Conservation (phyloP, 2,329 filamentous ascomycete genomes). For the Aspergillus tanneri region DNA sequence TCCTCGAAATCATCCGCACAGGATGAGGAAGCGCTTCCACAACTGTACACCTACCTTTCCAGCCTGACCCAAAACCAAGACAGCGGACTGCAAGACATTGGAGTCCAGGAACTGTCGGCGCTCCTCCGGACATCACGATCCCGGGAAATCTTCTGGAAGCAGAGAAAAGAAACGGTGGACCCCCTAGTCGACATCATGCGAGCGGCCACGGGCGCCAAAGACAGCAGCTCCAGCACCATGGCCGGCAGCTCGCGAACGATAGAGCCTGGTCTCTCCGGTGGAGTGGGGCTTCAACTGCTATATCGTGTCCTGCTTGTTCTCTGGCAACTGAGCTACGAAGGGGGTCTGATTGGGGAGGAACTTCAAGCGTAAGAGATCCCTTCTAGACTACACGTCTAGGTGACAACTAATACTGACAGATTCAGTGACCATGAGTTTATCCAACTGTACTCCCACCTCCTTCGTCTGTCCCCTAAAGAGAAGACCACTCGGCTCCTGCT, state of each 20-base stretch:
- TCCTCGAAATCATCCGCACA: slow-evolving; percentile 60
- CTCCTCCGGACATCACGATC: slow-evolving; percentile 73
- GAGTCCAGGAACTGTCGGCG: slow-evolving; percentile 85
- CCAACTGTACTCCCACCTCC: slow-evolving; percentile 84
- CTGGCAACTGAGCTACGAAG: slow-evolving; percentile 96
- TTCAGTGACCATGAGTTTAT: slow-evolving; percentile 87
- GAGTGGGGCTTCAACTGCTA: slow-evolving; percentile 85
- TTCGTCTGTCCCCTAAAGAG: slow-evolving; percentile 92
- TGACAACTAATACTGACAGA: slow-evolving; percentile 9
- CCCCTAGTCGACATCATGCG: slow-evolving; percentile 79
- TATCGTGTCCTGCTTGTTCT: slow-evolving; percentile 92
- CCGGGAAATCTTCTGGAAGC: slow-evolving; percentile 84
- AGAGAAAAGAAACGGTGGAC: slow-evolving; percentile 77
- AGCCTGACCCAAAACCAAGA: slow-evolving; percentile 81
- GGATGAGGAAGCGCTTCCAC: slow-evolving; percentile 73
- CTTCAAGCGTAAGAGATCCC: slow-evolving; percentile 57
- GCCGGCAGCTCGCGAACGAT: slow-evolving; percentile 64
- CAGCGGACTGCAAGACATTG: slow-evolving; percentile 90
- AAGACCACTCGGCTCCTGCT: slow-evolving; percentile 93
- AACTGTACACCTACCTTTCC: slow-evolving; percentile 83
- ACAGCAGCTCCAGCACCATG: slow-evolving; percentile 61
- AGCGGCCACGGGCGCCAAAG: slow-evolving; percentile 71
- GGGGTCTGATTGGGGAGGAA: slow-evolving; percentile 67
- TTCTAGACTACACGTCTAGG: slow-evolving; percentile 9
- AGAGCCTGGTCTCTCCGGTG: slow-evolving; percentile 64